Evolutionary conservation across 805 yeast species (phyloP).

Genomic region (Myxozyma monticola): DNA sequence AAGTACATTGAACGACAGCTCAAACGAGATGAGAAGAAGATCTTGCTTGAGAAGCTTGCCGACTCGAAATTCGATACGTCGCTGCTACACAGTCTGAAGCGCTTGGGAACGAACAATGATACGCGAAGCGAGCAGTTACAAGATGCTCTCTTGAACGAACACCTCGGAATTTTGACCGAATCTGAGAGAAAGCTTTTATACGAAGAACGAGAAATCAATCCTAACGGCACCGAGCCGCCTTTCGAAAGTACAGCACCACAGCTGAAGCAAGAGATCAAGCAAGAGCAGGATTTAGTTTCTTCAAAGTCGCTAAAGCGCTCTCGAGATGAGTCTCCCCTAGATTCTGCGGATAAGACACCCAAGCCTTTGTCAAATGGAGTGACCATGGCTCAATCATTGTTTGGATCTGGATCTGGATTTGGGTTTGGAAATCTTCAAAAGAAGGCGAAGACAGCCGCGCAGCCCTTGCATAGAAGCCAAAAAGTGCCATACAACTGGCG

Average conservation of each 20-base stretch:
- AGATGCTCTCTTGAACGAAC: constrained; percentile 74
- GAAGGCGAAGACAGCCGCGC: constrained; percentile 4
- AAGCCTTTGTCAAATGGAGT: too few species aligned
- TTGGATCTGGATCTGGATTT: constrained; percentile 43
- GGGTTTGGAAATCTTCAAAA: constrained; percentile 45
- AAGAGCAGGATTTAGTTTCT: too few species aligned
- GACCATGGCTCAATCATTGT: not conserved
- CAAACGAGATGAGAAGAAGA: constrained; percentile 82
- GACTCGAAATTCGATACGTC: constrained; percentile 69
- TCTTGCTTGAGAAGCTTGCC: constrained; percentile 67
- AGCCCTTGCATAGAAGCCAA: constrained; percentile 22
- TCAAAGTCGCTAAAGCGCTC: too few species aligned
- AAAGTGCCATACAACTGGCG: constrained; percentile 77
- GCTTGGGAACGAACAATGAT: constrained; percentile 70
- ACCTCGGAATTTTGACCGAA: constrained; percentile 68
- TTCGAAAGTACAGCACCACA: too few species aligned
- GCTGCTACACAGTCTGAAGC: constrained; percentile 67
- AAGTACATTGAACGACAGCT: constrained; percentile 90
- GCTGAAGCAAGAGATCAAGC: too few species aligned
- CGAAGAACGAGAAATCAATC: constrained; percentile 58
- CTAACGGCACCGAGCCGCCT: too few species aligned
- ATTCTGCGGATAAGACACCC: too few species aligned
- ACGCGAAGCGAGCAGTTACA: constrained; percentile 67
- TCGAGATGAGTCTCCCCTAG: too few species aligned
- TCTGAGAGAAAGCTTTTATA: constrained; percentile 61